A percentile compares a stretch with the other conserved stretches of the same genome.
Conservation (phyloP, 148 eudicot genomes). For the Chenopodium album region DNA sequence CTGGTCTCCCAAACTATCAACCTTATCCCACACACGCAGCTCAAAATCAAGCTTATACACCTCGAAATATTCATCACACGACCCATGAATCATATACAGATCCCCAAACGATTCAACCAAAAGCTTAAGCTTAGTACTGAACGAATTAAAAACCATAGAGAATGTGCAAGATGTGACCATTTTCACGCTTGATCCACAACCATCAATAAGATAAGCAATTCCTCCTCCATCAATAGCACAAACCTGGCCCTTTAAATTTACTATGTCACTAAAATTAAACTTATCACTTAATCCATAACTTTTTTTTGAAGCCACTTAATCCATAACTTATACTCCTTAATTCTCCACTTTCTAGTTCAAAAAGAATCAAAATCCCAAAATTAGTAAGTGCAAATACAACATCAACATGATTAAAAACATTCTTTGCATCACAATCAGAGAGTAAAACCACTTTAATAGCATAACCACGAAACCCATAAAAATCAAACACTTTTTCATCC, state of each 20-base stretch:
- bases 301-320: no score
- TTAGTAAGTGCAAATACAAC: background rate
- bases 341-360: no score
- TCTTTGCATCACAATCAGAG: no score
- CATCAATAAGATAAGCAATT: background rate
- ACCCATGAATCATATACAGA: background rate
- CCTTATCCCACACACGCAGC: background rate
- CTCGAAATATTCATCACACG: background rate
- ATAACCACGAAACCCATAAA: background rate
- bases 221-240: slow-evolving; percentile 1
- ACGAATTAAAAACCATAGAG: no score
- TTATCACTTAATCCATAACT: no score
- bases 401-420: no score
- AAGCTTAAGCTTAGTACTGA: background rate
- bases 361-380: background rate
- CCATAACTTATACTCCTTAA: no score
- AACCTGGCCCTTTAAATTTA: background rate
- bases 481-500: background rate
- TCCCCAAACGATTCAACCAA: background rate
- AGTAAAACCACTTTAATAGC: no score
- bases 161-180: background rate
- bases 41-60: no score
- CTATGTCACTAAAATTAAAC: background rate
- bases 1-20: background rate
- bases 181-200: background rate